A percentile compares a stretch with the other conserved stretches of the same genome.
phyloP scores from a whole-genome alignment of 2,329 filamentous ascomycete genomes.

The Botrytis pseudocinerea region DNA sequence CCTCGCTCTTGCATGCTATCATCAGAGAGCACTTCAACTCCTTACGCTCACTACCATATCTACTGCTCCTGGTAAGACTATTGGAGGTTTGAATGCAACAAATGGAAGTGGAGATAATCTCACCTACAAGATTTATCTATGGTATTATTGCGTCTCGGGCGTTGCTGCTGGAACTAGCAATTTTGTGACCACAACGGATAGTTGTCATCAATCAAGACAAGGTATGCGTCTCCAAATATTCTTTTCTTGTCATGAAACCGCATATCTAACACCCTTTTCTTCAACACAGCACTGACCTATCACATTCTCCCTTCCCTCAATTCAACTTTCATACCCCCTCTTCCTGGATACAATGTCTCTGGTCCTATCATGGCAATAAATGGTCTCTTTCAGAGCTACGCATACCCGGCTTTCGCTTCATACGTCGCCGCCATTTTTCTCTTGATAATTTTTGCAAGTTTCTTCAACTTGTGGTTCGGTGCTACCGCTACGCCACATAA shows the following conservation, averaged over 20 bases:
- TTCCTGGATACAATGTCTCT: background rate
- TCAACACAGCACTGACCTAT: background rate
- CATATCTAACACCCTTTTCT: background rate
- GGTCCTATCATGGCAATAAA: background rate
- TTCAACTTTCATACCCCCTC: background rate
- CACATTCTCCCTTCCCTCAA: background rate
- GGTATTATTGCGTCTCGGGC: background rate
- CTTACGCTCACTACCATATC: background rate
- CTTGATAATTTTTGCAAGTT: background rate
- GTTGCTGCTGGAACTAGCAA: background rate
- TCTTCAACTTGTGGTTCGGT: background rate
- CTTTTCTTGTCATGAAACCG: background rate
- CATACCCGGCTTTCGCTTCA: background rate
- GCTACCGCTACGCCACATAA: background rate
- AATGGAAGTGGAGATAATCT: background rate
- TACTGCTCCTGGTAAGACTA: too few species aligned
- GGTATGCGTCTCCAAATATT: background rate
- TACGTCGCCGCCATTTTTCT: background rate
- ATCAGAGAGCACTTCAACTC: background rate
- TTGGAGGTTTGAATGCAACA: background rate
- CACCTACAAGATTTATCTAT: slow-evolving; percentile 5
- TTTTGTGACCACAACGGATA: background rate
- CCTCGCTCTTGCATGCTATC: background rate
- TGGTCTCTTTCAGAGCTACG: background rate
- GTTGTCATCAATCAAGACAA: background rate